Evolutionary conservation across 345 rosid species (phyloP).

Genomic region (Triadica sebifera): DNA sequence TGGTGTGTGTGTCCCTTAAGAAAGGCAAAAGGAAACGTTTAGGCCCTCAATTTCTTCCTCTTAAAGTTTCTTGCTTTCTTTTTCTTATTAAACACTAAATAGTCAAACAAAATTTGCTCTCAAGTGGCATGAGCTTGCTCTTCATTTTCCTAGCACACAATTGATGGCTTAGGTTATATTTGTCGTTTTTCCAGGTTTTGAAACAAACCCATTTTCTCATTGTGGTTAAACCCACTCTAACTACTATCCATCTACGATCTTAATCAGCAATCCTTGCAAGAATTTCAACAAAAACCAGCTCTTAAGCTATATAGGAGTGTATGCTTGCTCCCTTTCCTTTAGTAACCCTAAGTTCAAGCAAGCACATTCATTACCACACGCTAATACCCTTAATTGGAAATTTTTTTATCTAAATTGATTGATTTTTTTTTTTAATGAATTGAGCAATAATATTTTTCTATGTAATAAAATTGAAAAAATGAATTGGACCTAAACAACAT

Average conservation of each 20-base stretch:
- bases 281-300: conserved; percentile 4
- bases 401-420: too few species aligned
- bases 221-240: conserved; percentile 42
- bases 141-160: too few species aligned
- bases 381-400: not conserved
- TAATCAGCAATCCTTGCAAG: not conserved
- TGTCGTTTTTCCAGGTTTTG: not conserved
- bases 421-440: too few species aligned
- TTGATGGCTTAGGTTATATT: not conserved
- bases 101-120: conserved; percentile 17
- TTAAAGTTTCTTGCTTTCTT: conserved; percentile 2
- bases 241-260: conserved; percentile 25
- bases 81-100: conserved; percentile 1
- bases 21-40: conserved; percentile 14
- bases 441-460: too few species aligned
- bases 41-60: not conserved
- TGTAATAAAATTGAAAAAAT: too few species aligned
- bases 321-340: not conserved
- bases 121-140: too few species aligned
- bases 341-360: not conserved
- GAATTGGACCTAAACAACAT: too few species aligned
- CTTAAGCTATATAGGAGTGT: not conserved
- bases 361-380: not conserved
- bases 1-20: conserved; percentile 24
- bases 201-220: conserved; percentile 31